phyloP scores from a whole-genome alignment of 805 yeast species.

The Kurtzmaniella cleridarum region DNA sequence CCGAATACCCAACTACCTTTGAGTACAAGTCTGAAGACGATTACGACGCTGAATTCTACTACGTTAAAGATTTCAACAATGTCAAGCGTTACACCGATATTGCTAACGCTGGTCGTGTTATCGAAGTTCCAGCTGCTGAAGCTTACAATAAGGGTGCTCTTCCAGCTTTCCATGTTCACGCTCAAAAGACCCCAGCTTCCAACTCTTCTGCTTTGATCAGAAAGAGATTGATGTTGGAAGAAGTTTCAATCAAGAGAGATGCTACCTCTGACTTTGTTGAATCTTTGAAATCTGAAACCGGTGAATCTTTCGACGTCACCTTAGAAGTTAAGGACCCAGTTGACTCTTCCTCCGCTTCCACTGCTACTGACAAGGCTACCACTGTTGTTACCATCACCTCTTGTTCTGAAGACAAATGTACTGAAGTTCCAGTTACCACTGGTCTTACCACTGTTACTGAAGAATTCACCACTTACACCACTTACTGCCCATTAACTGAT shows the following conservation, averaged over 20 bases:
- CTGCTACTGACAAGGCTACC: conserved; percentile 15
- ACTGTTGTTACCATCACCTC: conserved; percentile 24
- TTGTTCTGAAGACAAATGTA: conserved; percentile 21
- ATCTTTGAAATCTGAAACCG: conserved; percentile 19
- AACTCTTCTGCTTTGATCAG: conserved; percentile 39
- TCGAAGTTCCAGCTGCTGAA: conserved; percentile 26
- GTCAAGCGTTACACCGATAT: conserved; percentile 30
- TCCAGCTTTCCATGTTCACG: conserved; percentile 26
- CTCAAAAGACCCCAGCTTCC: conserved; percentile 20
- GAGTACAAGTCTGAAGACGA: conserved; percentile 22
- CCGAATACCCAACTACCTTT: conserved; percentile 20
- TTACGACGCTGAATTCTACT: conserved; percentile 32
- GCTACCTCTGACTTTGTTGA: conserved; percentile 19
- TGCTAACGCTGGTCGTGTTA: conserved; percentile 26
- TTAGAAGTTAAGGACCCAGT: conserved; percentile 13
- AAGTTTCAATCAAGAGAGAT: conserved; percentile 25
- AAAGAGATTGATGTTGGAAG: conserved; percentile 29
- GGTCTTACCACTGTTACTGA: conserved; percentile 24
- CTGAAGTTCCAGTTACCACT: conserved; percentile 16
- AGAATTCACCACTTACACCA: conserved; percentile 21
- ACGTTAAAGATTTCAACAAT: conserved; percentile 15
- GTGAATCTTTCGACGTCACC: conserved; percentile 16
- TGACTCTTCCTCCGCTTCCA: conserved; percentile 9
- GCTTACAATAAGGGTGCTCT: conserved; percentile 18
- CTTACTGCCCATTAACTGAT: conserved; percentile 14